Evolutionary conservation across 179 eudicot species (phyloP), one percentile per base, ranked within the genome.

Genomic region (Corrigiola litoralis): DNA sequence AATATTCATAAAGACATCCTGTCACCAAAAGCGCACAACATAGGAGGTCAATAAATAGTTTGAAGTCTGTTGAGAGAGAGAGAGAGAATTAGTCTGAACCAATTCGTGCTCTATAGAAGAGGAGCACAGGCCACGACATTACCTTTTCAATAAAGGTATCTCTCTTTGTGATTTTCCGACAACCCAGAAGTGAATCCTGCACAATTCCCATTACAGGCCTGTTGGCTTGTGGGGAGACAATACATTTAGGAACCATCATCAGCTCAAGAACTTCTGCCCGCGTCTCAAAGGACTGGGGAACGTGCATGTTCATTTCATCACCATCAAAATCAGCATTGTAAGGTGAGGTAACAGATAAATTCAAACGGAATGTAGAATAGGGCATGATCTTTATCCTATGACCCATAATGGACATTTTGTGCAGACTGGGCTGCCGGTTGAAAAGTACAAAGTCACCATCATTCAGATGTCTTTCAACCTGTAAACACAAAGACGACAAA

Each of bases 261-360:
- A 95, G 80, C 84, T 95, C 99, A 70, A 87, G 77, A 69, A 92
- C 98, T 77, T 95, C 99, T 41, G 99, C 99, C 62, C 98, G 87
- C 18, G 98, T 84, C 81, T 95, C 99, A 73, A 95, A 92, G 42
- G 99, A 95, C 73, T 95, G 99, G 29, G 99, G 99, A 55, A 95
- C 98, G 45, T 95, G 99, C 99, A 95, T 92, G 73, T 95, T 95
- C 98, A 92, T 95, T 68, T 95, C 99, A 82, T 95, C 99, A 57
- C 99, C 99, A 80, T 95, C 99, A 75, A 95, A 95, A 81, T 95
- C 99, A 69, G 98, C 98, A 81, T 92, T 95, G 70, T 95, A 92
- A 0, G 99, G 99, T 13, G 99, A 89, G 29, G 99, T 95, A 24
- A 95, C 99, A 27, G 99, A 95, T 63, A 95, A 75, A 63, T 92